phyloP scores from a whole-genome alignment of 2,329 filamentous ascomycete species.

The Sclerotinia minor region DNA sequence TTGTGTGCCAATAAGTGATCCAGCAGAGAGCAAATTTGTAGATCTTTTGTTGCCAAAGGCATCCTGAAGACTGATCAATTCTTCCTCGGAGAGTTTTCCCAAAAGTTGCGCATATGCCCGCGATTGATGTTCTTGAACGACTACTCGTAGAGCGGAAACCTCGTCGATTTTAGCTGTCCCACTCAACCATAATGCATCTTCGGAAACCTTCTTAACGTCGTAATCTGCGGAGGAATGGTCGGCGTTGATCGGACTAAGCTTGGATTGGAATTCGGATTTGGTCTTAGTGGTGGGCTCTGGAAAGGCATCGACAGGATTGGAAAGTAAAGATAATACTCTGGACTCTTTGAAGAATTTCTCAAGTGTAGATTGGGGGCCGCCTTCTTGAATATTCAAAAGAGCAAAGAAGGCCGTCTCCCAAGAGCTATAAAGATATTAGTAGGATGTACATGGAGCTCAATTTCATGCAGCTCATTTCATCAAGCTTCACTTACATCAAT shows the following conservation, averaged over 20 bases:
- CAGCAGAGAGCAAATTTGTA: constrained; percentile 55
- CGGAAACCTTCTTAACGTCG: constrained; percentile 77
- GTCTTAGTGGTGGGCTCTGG: constrained; percentile 60
- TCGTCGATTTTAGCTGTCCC: constrained; percentile 76
- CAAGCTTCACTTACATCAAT: constrained; percentile 66
- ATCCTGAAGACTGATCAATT: constrained; percentile 73
- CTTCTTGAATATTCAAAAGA: constrained; percentile 57
- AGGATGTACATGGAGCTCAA: background rate
- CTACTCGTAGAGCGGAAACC: constrained; percentile 75
- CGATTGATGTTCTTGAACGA: constrained; percentile 80
- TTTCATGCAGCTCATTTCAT: background rate
- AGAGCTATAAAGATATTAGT: constrained; percentile 48
- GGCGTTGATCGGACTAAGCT: constrained; percentile 83
- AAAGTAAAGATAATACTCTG: constrained; percentile 67
- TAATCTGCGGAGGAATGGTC: constrained; percentile 68
- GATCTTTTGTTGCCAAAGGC: constrained; percentile 66
- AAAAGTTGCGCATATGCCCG: constrained; percentile 72
- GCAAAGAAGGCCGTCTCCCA: constrained; percentile 62
- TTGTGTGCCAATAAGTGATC: constrained; percentile 42
- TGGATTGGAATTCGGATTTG: constrained; percentile 75
- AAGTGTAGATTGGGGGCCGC: constrained; percentile 57
- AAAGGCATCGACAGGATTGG: constrained; percentile 68
- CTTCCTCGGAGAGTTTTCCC: constrained; percentile 72
- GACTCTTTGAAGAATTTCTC: constrained; percentile 68
- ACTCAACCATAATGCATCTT: constrained; percentile 83